These are phyloP conservation scores for Rhododendron kiyosumense DNA, from an alignment of 148 eudicot genomes.

Conservation along the genomic window DNA sequence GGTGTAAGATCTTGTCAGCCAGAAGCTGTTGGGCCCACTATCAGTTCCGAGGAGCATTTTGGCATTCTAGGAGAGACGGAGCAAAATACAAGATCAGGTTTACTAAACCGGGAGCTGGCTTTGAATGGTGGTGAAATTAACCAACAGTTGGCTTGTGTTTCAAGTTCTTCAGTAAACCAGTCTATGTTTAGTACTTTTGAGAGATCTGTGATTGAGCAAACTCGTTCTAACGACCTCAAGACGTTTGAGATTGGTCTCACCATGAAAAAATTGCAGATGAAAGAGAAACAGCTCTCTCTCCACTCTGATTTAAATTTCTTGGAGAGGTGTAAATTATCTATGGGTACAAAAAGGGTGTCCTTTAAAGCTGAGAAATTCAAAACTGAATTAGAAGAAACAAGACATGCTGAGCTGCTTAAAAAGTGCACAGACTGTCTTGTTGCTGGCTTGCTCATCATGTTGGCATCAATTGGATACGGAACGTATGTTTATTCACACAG, in stretches of 20 bases:
- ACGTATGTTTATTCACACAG: constrained; percentile 59
- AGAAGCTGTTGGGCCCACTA: background rate
- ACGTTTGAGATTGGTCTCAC: constrained; percentile 62
- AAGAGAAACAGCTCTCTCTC: constrained; percentile 64
- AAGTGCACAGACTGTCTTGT: constrained; percentile 77
- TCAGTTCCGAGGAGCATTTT: constrained; percentile 18
- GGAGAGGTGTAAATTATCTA: constrained; percentile 65
- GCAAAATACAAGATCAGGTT: constrained; percentile 20
- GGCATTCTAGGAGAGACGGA: constrained; percentile 29
- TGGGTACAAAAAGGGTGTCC: constrained; percentile 73
- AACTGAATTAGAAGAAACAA: constrained; percentile 64
- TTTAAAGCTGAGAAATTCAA: constrained; percentile 76
- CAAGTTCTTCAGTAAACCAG: constrained; percentile 20
- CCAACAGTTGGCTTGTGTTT: constrained; percentile 35
- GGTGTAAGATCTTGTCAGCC: constrained; percentile 11
- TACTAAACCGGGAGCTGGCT: constrained; percentile 32
- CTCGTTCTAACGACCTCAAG: constrained; percentile 82
- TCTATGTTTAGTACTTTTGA: constrained; percentile 41
- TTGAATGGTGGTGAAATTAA: constrained; percentile 25
- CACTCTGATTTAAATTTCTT: constrained; percentile 54
- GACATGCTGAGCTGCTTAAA: constrained; percentile 62
- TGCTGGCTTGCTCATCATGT: constrained; percentile 73
- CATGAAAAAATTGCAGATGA: constrained; percentile 60
- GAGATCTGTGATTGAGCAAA: constrained; percentile 68
- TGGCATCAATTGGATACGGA: constrained; percentile 57